Evolutionary conservation across 2,329 filamentous ascomycete species (phyloP).

Genomic region (Trichoderma guizhouense): DNA sequence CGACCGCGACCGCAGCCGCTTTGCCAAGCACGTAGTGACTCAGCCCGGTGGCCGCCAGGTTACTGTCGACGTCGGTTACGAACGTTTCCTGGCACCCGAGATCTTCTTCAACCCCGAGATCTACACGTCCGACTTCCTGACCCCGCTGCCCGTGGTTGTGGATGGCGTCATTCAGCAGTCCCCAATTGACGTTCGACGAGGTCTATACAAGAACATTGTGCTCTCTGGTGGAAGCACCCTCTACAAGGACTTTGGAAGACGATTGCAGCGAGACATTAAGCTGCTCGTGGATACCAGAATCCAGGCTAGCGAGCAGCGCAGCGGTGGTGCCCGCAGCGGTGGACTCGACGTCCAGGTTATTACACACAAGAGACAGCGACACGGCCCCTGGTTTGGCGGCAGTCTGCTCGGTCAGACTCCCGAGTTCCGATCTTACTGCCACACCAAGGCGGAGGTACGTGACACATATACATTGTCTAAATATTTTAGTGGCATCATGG

Average conservation of each 20-base stretch:
- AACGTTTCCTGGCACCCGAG: conserved; percentile 95
- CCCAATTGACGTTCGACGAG: conserved; percentile 93
- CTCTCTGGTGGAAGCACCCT: conserved; percentile 94
- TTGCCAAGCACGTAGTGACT: conserved; percentile 83
- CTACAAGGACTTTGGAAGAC: conserved; percentile 96
- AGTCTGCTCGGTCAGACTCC: conserved; percentile 95
- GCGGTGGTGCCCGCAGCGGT: conserved; percentile 87
- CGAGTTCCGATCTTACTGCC: conserved; percentile 98
- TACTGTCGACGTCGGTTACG: conserved; percentile 90
- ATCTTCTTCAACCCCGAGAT: conserved; percentile 99
- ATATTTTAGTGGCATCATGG: background rate
- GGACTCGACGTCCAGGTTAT: conserved; percentile 97
- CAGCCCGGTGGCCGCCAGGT: conserved; percentile 83
- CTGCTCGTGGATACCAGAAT: conserved; percentile 93
- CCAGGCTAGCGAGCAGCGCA: conserved; percentile 83
- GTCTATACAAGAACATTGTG: conserved; percentile 99
- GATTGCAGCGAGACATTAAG: conserved; percentile 95
- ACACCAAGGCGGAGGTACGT: conserved; percentile 75
- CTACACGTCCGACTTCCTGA: conserved; percentile 97
- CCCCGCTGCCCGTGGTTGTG: conserved; percentile 88
- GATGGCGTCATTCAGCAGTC: conserved; percentile 97
- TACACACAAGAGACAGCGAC: conserved; percentile 92
- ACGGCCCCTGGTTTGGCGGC: conserved; percentile 98
- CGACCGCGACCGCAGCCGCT: conserved; percentile 87
- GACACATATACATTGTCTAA: background rate